Evolutionary conservation across 2,329 filamentous ascomycete species (phyloP), one percentile per base, ranked within the genome.

Genomic region (Microdochium trichocladiopsis): DNA sequence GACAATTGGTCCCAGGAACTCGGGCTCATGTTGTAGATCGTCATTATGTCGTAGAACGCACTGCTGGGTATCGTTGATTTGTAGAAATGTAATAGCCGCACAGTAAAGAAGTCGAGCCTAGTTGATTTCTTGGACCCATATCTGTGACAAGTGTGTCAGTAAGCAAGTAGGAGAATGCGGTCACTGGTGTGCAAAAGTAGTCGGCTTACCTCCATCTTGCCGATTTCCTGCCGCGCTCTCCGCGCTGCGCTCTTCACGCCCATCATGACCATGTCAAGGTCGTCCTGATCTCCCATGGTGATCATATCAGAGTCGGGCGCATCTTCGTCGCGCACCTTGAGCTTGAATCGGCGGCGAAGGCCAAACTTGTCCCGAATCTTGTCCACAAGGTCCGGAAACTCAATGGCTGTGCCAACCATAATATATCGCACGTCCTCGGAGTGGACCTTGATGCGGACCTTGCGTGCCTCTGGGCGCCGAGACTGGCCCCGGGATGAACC

Each of bases 281-380:
- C 94, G 63, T 99, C 94, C 69, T 96, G 90, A 68, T 99, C 94
- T 25, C 88, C 91, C 82, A 99, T 87, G 28, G 93, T 96, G 64
- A 99, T 95, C 88, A 96, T 93, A 64, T 97, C 93, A 2, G 87
- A 88, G 52, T 86, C 78, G 1, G 81, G 80, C 55, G 75, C 69
- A 59, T 90, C 87, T 60, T 97, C 94, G 57, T 95, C 90, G 63
- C 80, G 83, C 60, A 92, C 83, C 75, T 94, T 94, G 70, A 96
- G 86, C 77, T 92, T 95, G 74, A 96, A 93, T 53, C 83, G 82
- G 56, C 86, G 74, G 52, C 80, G 75, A 52, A 96, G 76, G 14
- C 81, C 85, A 64, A 97, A 96, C 71, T 99, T 99, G 56, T 91
- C 87, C 48, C 87, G 81, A 54, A 99, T 88, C 55, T 85, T 84